A percentile compares a stretch with the other conserved stretches of the same genome.
phyloP scores from a whole-genome alignment of 208 protist genomes.

The Trypanosoma scelopori region DNA sequence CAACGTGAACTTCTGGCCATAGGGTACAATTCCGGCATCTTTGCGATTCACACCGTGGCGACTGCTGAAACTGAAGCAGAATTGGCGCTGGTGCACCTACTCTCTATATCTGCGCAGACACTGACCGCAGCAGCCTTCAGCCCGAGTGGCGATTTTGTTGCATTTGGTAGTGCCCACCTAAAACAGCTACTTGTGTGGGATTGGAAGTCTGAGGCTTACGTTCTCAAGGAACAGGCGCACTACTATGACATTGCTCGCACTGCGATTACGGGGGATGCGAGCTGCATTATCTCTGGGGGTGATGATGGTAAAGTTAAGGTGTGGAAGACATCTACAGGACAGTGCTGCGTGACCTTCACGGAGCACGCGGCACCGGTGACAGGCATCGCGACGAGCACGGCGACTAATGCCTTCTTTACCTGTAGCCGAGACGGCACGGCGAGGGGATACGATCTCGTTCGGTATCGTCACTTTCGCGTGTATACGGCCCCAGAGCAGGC shows the following conservation, averaged over 20 bases:
- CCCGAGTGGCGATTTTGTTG: constrained; percentile 81
- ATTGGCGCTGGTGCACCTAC: constrained; percentile 77
- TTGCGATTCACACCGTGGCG: constrained; percentile 80
- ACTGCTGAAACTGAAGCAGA: constrained; percentile 24
- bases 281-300: constrained; percentile 87
- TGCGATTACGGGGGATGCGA: constrained; percentile 88
- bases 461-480: constrained; percentile 90
- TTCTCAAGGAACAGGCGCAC: constrained; percentile 93
- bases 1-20: constrained; percentile 76
- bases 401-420: constrained; percentile 91
- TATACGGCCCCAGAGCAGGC: constrained; percentile 74
- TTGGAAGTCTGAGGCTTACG: constrained; percentile 91
- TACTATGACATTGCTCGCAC: constrained; percentile 90
- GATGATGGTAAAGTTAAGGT: constrained; percentile 95
- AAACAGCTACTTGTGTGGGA: constrained; percentile 95
- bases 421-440: constrained; percentile 90
- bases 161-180: constrained; percentile 86
- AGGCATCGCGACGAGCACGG: constrained; percentile 73
- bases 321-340: constrained; percentile 87
- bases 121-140: constrained; percentile 87
- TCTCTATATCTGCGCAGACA: constrained; percentile 91
- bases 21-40: constrained; percentile 91
- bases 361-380: constrained; percentile 88
- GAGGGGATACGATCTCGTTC: constrained; percentile 90
- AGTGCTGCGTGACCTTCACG: constrained; percentile 94